These are phyloP conservation scores for Candida vaughaniae DNA, from an alignment of 805 yeast species.

Conservation along the genomic window DNA sequence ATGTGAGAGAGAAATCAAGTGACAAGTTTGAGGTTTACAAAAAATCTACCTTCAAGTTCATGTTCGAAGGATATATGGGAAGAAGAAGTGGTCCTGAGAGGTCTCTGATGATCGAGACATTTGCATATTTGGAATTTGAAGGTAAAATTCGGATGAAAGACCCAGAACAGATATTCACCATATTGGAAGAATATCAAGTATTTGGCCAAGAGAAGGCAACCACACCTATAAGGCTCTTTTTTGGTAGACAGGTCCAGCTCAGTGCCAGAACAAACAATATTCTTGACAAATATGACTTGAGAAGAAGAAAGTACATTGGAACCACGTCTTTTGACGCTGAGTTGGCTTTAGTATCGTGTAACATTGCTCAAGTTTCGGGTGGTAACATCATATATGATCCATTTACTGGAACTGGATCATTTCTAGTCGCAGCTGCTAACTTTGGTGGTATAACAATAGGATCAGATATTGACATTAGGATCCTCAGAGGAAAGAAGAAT, in stretches of 20 bases:
- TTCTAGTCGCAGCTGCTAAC: constrained; percentile 81
- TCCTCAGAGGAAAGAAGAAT: constrained; percentile 66
- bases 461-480: constrained; percentile 86
- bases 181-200: constrained; percentile 70
- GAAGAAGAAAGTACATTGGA: constrained; percentile 83
- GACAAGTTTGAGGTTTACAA: constrained; percentile 39
- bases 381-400: constrained; percentile 85
- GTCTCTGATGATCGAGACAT: constrained; percentile 65
- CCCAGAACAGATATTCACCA: constrained; percentile 67
- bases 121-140: constrained; percentile 64
- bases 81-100: constrained; percentile 50
- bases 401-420: constrained; percentile 95
- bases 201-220: constrained; percentile 47
- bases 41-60: constrained; percentile 70
- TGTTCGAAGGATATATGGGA: constrained; percentile 75
- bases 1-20: constrained; percentile 34
- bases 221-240: constrained; percentile 58
- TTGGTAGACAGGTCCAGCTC: constrained; percentile 68
- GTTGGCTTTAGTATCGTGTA: constrained; percentile 80
- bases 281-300: constrained; percentile 77
- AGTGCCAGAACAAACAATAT: constrained; percentile 63
- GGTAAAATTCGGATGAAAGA: constrained; percentile 79
- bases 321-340: constrained; percentile 98
- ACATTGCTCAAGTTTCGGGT: constrained; percentile 70
- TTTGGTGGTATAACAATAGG: constrained; percentile 82